Conservation (phyloP, 2,329 filamentous ascomycete species). For the Cladophialophora immunda region DNA sequence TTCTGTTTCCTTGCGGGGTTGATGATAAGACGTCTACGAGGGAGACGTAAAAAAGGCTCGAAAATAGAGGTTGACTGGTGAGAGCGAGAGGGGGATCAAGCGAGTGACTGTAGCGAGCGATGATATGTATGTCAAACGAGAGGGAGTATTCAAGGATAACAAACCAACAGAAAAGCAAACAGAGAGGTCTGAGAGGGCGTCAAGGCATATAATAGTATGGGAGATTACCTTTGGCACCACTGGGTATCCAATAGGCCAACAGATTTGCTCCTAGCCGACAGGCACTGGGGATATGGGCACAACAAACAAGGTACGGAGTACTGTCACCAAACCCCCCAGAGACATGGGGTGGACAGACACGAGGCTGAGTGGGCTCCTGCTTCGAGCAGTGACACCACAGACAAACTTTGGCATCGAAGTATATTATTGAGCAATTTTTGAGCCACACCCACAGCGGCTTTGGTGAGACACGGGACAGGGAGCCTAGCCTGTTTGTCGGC, state of each 20-base stretch:
- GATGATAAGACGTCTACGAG: slow-evolving; percentile 6
- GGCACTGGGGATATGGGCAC: not conserved
- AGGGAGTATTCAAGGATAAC: slow-evolving; percentile 1
- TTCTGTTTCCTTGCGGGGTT: slow-evolving; percentile 15
- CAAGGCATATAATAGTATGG: slow-evolving; percentile 20
- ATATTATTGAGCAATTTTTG: slow-evolving; percentile 11
- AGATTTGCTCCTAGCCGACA: not conserved
- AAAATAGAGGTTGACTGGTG: not conserved
- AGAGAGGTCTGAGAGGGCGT: slow-evolving; percentile 11
- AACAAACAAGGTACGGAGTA: not conserved
- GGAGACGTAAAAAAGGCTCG: slow-evolving; percentile 9
- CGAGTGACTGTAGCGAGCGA: slow-evolving; percentile 32
- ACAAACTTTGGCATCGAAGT: not conserved
- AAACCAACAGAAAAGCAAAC: slow-evolving; percentile 5
- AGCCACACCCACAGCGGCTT: not conserved
- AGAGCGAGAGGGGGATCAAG: slow-evolving; percentile 12
- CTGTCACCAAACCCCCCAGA: not conserved
- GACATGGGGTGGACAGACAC: not conserved
- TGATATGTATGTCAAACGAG: slow-evolving; percentile 4
- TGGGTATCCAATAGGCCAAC: not conserved
- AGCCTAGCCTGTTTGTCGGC: slow-evolving; percentile 2
- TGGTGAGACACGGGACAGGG: slow-evolving; percentile 10
- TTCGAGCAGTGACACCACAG: not conserved
- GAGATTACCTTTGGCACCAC: slow-evolving; percentile 24
- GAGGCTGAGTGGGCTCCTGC: slow-evolving; percentile 1